Base-by-base conservation (phyloP, 768 basidiomycete genomes). In the Cantharellus anzutake region DNA sequence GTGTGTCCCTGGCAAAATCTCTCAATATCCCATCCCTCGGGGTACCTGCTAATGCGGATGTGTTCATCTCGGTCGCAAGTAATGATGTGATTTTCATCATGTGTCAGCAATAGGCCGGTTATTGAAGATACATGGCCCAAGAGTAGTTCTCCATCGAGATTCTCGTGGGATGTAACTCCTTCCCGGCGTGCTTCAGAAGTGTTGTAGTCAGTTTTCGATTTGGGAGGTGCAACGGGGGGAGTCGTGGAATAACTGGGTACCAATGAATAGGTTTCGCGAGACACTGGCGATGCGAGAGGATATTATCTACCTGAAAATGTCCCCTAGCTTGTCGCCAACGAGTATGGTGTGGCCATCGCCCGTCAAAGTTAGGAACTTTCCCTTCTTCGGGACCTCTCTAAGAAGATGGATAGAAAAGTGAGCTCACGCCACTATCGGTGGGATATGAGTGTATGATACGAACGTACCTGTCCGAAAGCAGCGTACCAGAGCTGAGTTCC, bases 61-160 rank as follows among this genome's bases (percentile, higher is more conserved):
- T 98, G 96, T 68, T 98, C 96, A 67, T 99, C 96, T 51, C 96
- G 73, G 67, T 98, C 96, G 0, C 89, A 84, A 0, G 91, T 90
- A 63, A 97, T 77, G 66, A 99, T 82, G 67, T 76, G 82, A 58
- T 75, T 76, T 64, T 83, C 80, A 66, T 87, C 82, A 0, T 70
- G 68, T 0, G 82, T 78, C 59, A 94, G 77, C 51, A 83, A 66
- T 68, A 86, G 83, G 0, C 76, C 70, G 5, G 84, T 94, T 60
- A 98, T 70, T 48, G 89, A 79, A 7, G 92, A 96, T 1, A 85
- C 81, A 67, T 99, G 96, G 4, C 96, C 94, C 0, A 94, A 73
- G 42, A 92, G 70, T 58, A 89, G 80, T 4, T 75, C 72, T 44
- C 85, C 86, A 35, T 76, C 73, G 0, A 78, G 78, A 48, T 84